Conservation (phyloP, 345 rosid genomes). For the Cardamine occulta region DNA sequence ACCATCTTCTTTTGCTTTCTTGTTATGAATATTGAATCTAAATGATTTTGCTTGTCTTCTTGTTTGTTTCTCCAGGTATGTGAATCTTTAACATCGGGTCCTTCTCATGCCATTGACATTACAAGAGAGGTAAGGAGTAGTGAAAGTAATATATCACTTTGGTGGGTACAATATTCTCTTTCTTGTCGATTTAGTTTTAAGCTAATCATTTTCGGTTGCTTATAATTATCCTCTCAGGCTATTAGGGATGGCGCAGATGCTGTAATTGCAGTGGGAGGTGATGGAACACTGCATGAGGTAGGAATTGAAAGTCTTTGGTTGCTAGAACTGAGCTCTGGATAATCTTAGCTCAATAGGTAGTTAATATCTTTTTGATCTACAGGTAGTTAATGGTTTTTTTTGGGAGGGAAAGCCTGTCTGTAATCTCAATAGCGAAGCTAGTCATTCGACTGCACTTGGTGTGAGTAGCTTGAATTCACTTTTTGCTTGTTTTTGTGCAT, state of each 20-base stretch:
- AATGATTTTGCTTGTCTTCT: not conserved
- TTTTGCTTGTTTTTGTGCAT: slow-evolving; percentile 2
- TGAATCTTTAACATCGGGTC: slow-evolving; percentile 89
- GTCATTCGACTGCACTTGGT: slow-evolving; percentile 82
- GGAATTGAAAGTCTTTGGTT: slow-evolving; percentile 4
- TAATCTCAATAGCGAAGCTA: slow-evolving; percentile 51
- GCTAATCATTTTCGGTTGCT: slow-evolving; percentile 9
- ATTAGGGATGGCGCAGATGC: slow-evolving; percentile 93
- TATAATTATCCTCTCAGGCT: slow-evolving; percentile 54
- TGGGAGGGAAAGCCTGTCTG: slow-evolving; percentile 74
- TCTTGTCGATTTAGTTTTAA: not conserved
- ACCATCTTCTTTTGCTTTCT: not conserved
- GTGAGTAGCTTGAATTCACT: slow-evolving; percentile 53
- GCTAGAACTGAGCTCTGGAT: slow-evolving; percentile 9
- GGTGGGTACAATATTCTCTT: slow-evolving; percentile 5
- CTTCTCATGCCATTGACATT: slow-evolving; percentile 88
- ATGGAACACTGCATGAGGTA: slow-evolving; percentile 98
- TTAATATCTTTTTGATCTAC: slow-evolving; percentile 26
- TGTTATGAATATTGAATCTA: not conserved
- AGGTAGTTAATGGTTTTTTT: slow-evolving; percentile 98
- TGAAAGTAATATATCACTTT: slow-evolving; percentile 16
- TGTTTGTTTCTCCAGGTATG: slow-evolving; percentile 57
- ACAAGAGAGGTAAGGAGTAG: slow-evolving; percentile 77
- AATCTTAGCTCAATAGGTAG: not conserved
- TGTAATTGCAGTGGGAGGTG: slow-evolving; percentile 99